Conservation (phyloP, 257 asterid species). For the Buddleja alternifolia region DNA sequence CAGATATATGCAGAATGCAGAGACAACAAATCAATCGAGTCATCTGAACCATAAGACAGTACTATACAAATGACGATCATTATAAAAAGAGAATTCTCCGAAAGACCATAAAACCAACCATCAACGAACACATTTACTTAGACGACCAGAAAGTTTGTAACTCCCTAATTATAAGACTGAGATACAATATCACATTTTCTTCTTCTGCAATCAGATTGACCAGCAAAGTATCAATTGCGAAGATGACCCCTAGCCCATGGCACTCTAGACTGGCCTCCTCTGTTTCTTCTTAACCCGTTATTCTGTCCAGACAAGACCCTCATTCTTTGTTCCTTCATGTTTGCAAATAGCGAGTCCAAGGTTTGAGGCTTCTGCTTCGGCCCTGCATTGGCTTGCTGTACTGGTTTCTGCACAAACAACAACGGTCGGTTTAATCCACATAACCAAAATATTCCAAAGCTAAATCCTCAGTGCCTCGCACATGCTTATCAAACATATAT, state of each 20-base stretch:
- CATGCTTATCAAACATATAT: not conserved
- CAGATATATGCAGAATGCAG: no score
- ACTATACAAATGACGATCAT: no score
- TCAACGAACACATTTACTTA: no score
- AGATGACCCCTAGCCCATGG: slow-evolving; percentile 60
- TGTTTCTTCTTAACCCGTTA: slow-evolving; percentile 42
- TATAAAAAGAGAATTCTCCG: no score
- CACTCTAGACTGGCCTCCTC: slow-evolving; percentile 39
- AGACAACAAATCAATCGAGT: no score
- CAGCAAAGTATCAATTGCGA: slow-evolving; percentile 32
- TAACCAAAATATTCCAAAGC: not conserved
- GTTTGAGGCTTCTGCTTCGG: slow-evolving; percentile 57
- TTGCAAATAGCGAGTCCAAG: slow-evolving; percentile 63
- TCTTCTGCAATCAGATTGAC: not conserved
- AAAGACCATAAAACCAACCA: no score
- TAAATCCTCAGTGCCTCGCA: not conserved
- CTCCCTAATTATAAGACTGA: not conserved
- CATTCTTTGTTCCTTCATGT: slow-evolving; percentile 68
- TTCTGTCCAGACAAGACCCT: slow-evolving; percentile 39
- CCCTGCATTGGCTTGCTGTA: slow-evolving; percentile 35
- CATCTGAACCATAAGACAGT: no score
- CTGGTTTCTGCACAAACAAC: slow-evolving; percentile 37
- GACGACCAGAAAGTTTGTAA: not conserved
- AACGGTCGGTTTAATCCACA: not conserved
- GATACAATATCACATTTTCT: not conserved